Base-by-base conservation (phyloP, 129 eudicot genomes). In the Chrysanthemum lavandulifolium region DNA sequence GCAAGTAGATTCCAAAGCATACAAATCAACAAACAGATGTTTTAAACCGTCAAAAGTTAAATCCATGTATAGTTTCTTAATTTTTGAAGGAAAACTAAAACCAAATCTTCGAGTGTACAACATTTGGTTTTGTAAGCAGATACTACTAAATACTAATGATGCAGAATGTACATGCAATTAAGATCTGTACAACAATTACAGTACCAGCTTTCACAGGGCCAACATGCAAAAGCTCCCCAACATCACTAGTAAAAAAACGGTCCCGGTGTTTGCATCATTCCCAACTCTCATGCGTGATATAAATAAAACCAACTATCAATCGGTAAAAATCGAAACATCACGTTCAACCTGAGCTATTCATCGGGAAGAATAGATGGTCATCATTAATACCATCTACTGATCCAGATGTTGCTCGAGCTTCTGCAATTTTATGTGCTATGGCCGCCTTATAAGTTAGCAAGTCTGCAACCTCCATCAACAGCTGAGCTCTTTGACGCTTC, bases 401-500 rank as follows among this genome's bases (percentile, higher is more conserved):
- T 57, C 78, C 73, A 57, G 73, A 65, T 65, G 69, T 27, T 48
- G 55, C 53, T 72, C 68, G 67, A 16, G 92, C 86, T 80, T 95
- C 99, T 0, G 99, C 87, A 52, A 95, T 86, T 67, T 83, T 61
- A 9, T 86, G 80, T 7, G 97, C 96, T 85, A 88, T 86, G 3
- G 80, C 43, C 45, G 99, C 99, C 77, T 84, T 87, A 79, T 90
- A 95, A 72, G 89, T 68, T 36, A 88, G 95, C 65, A 89, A 66
- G 68, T 95, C 99, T 1, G 99, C 97, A 60, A 72, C 75, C 75
- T 90, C 88, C 91, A 86, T 83, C 16, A 90, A 86, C 79, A 54
- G 31, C 71, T 95, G 99, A 21, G 97, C 99, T 80, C 82, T 83
- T 62, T 81, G 82, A n/a, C 99, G 89, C 83, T 90, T 95, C 50